A percentile compares a stretch with the other conserved stretches of the same genome.
phyloP scores from a whole-genome alignment of 352 stramenopile genomes.

The Hyaloperonospora brassicae region DNA sequence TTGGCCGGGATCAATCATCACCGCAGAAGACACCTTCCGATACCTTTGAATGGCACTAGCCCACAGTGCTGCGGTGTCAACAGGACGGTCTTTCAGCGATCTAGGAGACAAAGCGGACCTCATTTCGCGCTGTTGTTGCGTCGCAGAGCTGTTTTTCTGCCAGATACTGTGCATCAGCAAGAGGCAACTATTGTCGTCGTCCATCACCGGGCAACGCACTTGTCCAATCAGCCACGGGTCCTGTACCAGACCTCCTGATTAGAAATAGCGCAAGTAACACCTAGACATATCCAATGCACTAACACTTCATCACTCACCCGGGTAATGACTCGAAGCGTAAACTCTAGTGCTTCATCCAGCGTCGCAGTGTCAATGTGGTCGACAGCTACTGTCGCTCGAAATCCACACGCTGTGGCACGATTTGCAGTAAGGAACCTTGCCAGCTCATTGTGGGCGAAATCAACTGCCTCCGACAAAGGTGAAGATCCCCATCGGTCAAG shows the following conservation, averaged over 20 bases:
- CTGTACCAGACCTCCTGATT: conserved; percentile 19
- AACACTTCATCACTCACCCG: conserved; percentile 23
- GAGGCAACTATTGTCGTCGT: conserved; percentile 51
- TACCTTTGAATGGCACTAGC: conserved; percentile 62
- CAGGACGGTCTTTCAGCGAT: conserved; percentile 16
- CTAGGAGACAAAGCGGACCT: conserved; percentile 17
- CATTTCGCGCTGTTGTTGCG: conserved; percentile 6
- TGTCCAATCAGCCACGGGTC: conserved; percentile 65
- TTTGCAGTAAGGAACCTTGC: conserved; percentile 56
- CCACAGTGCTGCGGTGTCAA: conserved; percentile 27
- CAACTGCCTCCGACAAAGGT: conserved; percentile 57
- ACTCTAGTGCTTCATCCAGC: conserved; percentile 56
- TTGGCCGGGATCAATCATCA: conserved; percentile 75
- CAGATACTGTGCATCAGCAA: conserved; percentile 64
- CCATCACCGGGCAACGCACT: conserved; percentile 59
- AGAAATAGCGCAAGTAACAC: conserved; percentile 1
- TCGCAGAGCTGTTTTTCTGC: conserved; percentile 35
- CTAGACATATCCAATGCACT: background rate
- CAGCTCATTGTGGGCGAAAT: conserved; percentile 74
- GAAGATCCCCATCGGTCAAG: conserved; percentile 75
- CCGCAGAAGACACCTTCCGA: conserved; percentile 53
- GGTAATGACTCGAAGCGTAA: conserved; percentile 51
- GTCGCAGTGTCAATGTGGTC: conserved; percentile 57
- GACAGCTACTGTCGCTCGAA: conserved; percentile 40
- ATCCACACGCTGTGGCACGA: conserved; percentile 58